Evolutionary conservation across 2,329 filamentous ascomycete genomes (phyloP), one percentile per base, ranked within the genome.

Genomic region (Calonectria hongkongensis): DNA sequence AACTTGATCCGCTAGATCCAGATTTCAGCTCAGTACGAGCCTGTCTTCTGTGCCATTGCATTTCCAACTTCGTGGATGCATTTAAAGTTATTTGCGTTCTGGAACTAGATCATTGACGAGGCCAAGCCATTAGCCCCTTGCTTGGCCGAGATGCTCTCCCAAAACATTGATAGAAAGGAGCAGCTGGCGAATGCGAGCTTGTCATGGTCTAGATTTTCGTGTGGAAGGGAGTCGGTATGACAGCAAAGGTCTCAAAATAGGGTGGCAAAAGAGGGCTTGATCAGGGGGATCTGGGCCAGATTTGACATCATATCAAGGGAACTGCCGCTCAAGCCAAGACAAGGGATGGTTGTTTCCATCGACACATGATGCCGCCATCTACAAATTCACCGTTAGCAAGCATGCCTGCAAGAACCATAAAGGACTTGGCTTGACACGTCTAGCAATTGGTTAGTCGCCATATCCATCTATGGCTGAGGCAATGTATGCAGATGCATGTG

Each of bases 251-350:
- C 33, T 27, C 33, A 6, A 58, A 27, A 58, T 27, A 33, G 5
- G 33, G 54, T 58, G 54, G 54, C 54, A 58, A 58, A 58, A 58
- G n/a, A 41, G 33, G 33, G 54, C 54, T 58, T 60, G 54, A 41
- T 41, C 3, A 9, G 54, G 21, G 25, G 21, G 54, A 41, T 41
- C 54, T 33, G 8, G 45, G 33, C 54, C n/a, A 39, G 15, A 27
- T 58, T 56, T 36, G 54, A 58, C 2, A n/a, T 27, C 36, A 25
- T 48, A 33, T 18, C 33, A 27, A 21, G 21, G 36, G 54, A n/a
- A 39, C n/a, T 41, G 13, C 33, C 15, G 15, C 33, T 15, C 21
- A 41, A 36, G 30, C 54, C 33, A 28, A 41, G 21, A 25, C 54
- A 25, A 60, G 54, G 54, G 54, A 18, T 60, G 36, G n/a, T 41